phyloP scores from a whole-genome alignment of 352 stramenopile genomes.

The Phytopythium litorale region DNA sequence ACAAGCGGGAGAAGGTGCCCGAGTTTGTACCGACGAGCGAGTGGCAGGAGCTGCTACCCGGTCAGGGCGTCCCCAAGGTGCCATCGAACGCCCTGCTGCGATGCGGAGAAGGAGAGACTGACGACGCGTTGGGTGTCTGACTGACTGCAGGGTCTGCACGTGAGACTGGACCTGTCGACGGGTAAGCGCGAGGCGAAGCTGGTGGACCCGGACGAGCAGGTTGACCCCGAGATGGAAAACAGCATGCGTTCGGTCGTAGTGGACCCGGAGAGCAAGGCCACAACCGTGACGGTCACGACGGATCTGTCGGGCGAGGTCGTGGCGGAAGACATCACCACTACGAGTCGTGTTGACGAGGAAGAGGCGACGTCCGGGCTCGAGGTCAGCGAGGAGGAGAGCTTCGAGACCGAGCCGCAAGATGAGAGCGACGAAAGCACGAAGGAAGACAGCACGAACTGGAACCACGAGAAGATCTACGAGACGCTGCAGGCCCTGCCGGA shows the following conservation, averaged over 20 bases:
- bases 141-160: constrained; percentile 65
- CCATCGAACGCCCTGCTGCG: constrained; percentile 1
- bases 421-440: background rate
- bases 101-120: background rate
- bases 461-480: constrained; percentile 87
- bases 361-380: constrained; percentile 16
- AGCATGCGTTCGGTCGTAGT: constrained; percentile 31
- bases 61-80: constrained; percentile 61
- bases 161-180: constrained; percentile 79
- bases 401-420: background rate
- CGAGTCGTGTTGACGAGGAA: constrained; percentile 10
- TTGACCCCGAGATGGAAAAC: constrained; percentile 15
- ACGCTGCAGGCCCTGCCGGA: constrained; percentile 72
- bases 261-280: constrained; percentile 21
- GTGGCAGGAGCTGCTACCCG: constrained; percentile 65
- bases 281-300: constrained; percentile 52
- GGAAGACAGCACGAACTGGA: constrained; percentile 64
- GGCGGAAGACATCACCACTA: constrained; percentile 5
- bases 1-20: constrained; percentile 14
- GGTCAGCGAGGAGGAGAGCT: constrained; percentile 3
- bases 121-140: background rate
- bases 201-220: constrained; percentile 37
- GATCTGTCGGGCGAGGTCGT: constrained; percentile 51
- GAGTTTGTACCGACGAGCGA: constrained; percentile 51
- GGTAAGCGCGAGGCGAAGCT: constrained; percentile 84